A percentile compares a stretch with the other conserved stretches of the same genome.
phyloP scores from a whole-genome alignment of 371 early-diverging fungal species.

The Saksenaea vasiformis region DNA sequence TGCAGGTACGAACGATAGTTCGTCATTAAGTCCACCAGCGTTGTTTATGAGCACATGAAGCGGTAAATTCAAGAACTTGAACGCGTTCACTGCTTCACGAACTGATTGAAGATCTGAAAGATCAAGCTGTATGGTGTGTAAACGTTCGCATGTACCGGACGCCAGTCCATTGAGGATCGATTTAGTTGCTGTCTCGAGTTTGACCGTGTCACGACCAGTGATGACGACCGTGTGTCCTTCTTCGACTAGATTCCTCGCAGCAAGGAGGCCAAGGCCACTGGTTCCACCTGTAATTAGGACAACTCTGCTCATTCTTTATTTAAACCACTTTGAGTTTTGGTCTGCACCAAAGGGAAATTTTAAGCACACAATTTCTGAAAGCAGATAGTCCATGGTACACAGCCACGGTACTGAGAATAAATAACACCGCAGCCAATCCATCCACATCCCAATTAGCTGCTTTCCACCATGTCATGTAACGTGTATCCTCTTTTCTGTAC shows the following conservation, averaged over 20 bases:
- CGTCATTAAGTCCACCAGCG: constrained; percentile 22
- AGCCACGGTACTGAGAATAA: neutral
- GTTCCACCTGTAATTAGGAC: constrained; percentile 48
- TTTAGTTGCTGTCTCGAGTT: constrained; percentile 15
- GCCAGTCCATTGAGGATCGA: constrained; percentile 14
- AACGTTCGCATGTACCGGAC: neutral
- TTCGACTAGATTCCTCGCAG: constrained; percentile 30
- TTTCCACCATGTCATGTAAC: neutral
- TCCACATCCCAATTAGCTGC: neutral
- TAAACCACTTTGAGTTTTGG: neutral
- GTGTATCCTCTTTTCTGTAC: neutral
- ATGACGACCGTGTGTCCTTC: constrained; percentile 39
- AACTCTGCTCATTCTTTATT: neutral
- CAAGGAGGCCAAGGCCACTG: constrained; percentile 30
- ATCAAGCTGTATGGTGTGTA: constrained; percentile 27
- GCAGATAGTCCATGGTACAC: neutral
- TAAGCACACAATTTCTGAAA: neutral
- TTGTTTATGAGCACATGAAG: constrained; percentile 38
- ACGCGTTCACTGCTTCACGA: constrained; percentile 16
- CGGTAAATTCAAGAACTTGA: constrained; percentile 20
- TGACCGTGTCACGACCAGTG: constrained; percentile 30
- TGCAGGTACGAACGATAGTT: constrained; percentile 13
- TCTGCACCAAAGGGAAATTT: neutral
- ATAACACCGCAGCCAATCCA: neutral
- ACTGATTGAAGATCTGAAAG: constrained; percentile 26